Conservation (phyloP, 202 grass and related monocot genomes). For the Musa balbisiana region DNA sequence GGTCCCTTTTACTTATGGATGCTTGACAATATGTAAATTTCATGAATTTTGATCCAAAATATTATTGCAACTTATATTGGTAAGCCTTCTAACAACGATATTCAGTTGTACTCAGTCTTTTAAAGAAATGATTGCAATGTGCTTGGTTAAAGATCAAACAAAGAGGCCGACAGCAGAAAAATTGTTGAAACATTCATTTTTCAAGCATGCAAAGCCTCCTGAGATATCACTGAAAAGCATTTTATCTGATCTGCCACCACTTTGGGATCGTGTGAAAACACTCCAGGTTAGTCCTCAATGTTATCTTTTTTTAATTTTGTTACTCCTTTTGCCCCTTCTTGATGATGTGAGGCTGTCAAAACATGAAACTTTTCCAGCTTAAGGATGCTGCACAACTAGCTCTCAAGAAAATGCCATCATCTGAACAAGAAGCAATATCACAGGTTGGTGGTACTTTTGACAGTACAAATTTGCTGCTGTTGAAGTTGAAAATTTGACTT, state of each 20-base stretch:
- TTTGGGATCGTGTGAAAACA: slow-evolving; percentile 94
- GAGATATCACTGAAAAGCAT: slow-evolving; percentile 80
- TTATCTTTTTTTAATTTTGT: slow-evolving; percentile 17
- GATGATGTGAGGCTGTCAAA: background rate
- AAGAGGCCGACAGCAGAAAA: slow-evolving; percentile 97
- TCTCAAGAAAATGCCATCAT: slow-evolving; percentile 98
- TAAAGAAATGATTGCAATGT: slow-evolving; percentile 99
- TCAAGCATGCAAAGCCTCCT: slow-evolving; percentile 85
- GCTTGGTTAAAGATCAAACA: slow-evolving; percentile 97
- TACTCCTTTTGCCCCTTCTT: slow-evolving; percentile 16
- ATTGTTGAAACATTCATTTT: slow-evolving; percentile 94
- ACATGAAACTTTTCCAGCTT: slow-evolving; percentile 38
- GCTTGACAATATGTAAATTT: slow-evolving; percentile 4
- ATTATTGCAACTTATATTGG: background rate
- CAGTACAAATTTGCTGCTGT: background rate
- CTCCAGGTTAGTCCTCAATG: slow-evolving; percentile 59
- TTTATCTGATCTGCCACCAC: slow-evolving; percentile 72
- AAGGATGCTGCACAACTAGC: slow-evolving; percentile 98
- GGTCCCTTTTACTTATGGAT: slow-evolving; percentile 46
- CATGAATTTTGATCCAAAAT: background rate
- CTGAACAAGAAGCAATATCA: slow-evolving; percentile 92
- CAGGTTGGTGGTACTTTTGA: slow-evolving; percentile 45
- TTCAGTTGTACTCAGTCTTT: slow-evolving; percentile 88
- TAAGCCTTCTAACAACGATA: slow-evolving; percentile 48
- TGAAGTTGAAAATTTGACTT: background rate